Evolutionary conservation across 2,329 filamentous ascomycete species (phyloP).

Genomic region (Colletotrichum navitas): DNA sequence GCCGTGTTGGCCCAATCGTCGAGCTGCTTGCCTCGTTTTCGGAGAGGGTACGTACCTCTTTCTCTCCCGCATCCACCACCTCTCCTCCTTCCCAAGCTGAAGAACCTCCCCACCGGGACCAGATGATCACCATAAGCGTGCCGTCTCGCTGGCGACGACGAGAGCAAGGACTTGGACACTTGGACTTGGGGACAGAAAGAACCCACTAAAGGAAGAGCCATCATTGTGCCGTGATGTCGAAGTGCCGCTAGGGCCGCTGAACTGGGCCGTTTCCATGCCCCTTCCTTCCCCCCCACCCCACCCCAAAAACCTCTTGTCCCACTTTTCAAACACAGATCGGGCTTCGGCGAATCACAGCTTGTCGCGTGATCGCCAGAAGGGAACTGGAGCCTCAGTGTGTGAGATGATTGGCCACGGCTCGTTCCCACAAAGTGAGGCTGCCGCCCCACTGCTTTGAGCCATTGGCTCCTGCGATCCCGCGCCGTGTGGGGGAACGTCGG

Average conservation of each 20-base stretch:
- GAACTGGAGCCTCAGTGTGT: slow-evolving; percentile 24
- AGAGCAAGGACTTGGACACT: not conserved
- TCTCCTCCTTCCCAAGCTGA: not conserved
- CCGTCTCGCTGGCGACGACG: not conserved
- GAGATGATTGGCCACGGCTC: slow-evolving; percentile 35
- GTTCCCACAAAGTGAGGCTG: slow-evolving; percentile 42
- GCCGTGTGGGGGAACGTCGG: slow-evolving; percentile 7
- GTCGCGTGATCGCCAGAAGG: not conserved
- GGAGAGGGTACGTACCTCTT: not conserved
- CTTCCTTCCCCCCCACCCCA: not conserved
- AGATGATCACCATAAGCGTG: not conserved
- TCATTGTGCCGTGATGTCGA: too few species aligned
- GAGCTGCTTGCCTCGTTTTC: slow-evolving; percentile 14
- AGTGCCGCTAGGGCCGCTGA: not conserved
- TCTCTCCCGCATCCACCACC: not conserved
- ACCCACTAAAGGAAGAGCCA: not conserved
- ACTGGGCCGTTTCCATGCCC: not conserved
- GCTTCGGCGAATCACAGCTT: slow-evolving; percentile 7
- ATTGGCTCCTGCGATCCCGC: slow-evolving; percentile 34
- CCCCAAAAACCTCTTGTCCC: not conserved
- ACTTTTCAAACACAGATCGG: not conserved
- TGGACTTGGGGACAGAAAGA: not conserved
- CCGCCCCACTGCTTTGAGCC: slow-evolving; percentile 21
- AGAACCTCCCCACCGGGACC: not conserved
- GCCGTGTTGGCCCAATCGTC: slow-evolving; percentile 17